Base-by-base conservation (phyloP, 192 early-diverging fungal species). In the Dimargaris xerosporica region DNA sequence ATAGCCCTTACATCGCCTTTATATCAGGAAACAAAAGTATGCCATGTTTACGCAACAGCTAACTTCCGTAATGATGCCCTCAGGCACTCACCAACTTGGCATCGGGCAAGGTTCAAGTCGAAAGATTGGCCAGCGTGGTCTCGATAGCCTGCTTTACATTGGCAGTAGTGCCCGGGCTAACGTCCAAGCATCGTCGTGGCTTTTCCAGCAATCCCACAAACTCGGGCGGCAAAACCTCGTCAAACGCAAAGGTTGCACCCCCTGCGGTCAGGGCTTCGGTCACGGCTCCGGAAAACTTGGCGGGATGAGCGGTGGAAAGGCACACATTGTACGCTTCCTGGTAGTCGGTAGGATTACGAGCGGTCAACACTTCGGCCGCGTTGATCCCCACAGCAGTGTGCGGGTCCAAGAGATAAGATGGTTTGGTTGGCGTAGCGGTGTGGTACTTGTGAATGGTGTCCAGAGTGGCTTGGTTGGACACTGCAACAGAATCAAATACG, bases 381-480 rank as follows among this genome's bases (percentile, higher is more conserved):
- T 78, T 76, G 29, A 98, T 85, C 65, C 94, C 95, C 54, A 98
- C 91, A 6, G 95, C 93, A 1, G 94, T 98, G 64, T 98, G 95
- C 26, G 95, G 95, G 65, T 96, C 94, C 50, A 98, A 77, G 42
- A 96, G 69, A 51, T 98, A 96, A 0, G 75, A 56, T 10, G 71
- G 61, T 12, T 76, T 61, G 17, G 65, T 59, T 19, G 84, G 74
- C 65, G 68, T 64, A 74, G 76, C 51, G 29, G 71, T 65, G 67
- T 88, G 77, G 75, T 85, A 89, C 17, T 71, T 73, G 44, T 64
- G 67, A 44, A 98, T 98, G 41, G 86, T 83, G 26, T 81, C 77
- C 34, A 83, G 67, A 11, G 91, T 94, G 64, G 90, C 77, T 15
- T 48, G 65, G 73, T 96, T 85, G 51, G 79, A 77, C 26, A 91